These are phyloP conservation scores for Auricularia sp. DNA, from an alignment of 768 basidiomycete species.

Conservation along the genomic window DNA sequence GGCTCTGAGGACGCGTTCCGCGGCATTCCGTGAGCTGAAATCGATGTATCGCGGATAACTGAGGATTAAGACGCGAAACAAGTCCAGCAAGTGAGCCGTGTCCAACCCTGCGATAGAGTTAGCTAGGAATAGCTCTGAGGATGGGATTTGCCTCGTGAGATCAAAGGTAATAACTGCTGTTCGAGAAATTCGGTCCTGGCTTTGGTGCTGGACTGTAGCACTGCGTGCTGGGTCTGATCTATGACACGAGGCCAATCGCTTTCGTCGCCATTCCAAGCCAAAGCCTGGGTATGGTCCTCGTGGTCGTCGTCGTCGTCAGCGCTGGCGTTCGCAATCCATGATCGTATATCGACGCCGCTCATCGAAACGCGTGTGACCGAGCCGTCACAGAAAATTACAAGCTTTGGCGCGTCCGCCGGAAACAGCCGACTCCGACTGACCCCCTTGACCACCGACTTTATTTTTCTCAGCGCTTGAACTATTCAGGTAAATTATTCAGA, in stretches of 20 bases:
- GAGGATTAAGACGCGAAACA: constrained; percentile 61
- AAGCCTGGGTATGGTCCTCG: constrained; percentile 16
- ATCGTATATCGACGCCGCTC: constrained; percentile 45
- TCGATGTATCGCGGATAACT: constrained; percentile 79
- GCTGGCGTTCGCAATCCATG: constrained; percentile 50
- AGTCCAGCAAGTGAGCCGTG: constrained; percentile 50
- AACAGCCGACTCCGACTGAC: not conserved
- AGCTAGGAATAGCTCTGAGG: constrained; percentile 1
- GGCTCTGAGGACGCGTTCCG: constrained; percentile 30
- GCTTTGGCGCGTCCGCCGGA: not conserved
- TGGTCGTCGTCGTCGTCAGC: constrained; percentile 21
- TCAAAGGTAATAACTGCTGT: constrained; percentile 50
- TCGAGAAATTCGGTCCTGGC: constrained; percentile 46
- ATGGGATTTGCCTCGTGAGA: constrained; percentile 39
- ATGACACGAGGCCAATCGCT: constrained; percentile 46
- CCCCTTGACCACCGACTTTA: too few relatives aligned
- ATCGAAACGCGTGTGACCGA: constrained; percentile 1
- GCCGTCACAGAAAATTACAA: not conserved
- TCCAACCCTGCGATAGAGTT: constrained; percentile 37
- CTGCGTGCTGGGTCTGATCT: constrained; percentile 37
- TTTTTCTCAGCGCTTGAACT: too few relatives aligned
- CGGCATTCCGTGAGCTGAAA: constrained; percentile 55
- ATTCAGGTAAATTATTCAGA: too few relatives aligned
- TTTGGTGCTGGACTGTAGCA: constrained; percentile 47
- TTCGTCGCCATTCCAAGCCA: constrained; percentile 41